A percentile compares a stretch with the other conserved stretches of the same genome.
These are phyloP conservation scores for Stagonosporopsis cucurbitacearum DNA, from an alignment of 2,329 filamentous ascomycete genomes.

Conservation along the genomic window DNA sequence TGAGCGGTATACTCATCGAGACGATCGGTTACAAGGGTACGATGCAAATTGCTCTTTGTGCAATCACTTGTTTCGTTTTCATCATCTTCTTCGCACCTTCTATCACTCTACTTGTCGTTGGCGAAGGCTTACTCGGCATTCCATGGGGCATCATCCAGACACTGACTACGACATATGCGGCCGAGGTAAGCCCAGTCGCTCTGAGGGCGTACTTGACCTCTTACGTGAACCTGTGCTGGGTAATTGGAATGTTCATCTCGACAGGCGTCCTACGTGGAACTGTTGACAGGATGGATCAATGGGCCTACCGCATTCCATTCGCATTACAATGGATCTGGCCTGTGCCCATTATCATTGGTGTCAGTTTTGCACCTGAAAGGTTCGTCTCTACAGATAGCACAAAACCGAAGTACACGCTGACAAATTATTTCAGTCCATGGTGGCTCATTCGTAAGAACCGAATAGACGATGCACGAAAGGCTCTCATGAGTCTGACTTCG, in stretches of 20 bases:
- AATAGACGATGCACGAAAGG: conserved; percentile 6
- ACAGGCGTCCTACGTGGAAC: conserved; percentile 72
- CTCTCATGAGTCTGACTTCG: conserved; percentile 3
- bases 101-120: conserved; percentile 24
- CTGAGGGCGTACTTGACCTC: conserved; percentile 63
- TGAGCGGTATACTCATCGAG: conserved; percentile 46
- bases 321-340: conserved; percentile 78
- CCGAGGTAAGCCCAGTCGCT: conserved; percentile 69
- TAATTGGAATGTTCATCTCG: conserved; percentile 68
- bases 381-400: conserved; percentile 35
- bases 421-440: neutral
- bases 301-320: conserved; percentile 69
- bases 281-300: conserved; percentile 63
- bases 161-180: conserved; percentile 41
- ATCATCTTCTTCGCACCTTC: conserved; percentile 34
- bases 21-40: conserved; percentile 45
- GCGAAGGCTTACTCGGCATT: conserved; percentile 34
- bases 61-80: conserved; percentile 25
- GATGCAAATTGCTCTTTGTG: conserved; percentile 22
- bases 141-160: conserved; percentile 52
- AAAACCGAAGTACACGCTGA: conserved; percentile 22
- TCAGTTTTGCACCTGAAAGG: conserved; percentile 74
- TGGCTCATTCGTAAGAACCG: conserved; percentile 11
- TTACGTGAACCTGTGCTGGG: conserved; percentile 53
- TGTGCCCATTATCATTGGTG: conserved; percentile 65